These are phyloP conservation scores for Schwanniomyces yamadae DNA, from an alignment of 805 yeast species.

Conservation along the genomic window DNA sequence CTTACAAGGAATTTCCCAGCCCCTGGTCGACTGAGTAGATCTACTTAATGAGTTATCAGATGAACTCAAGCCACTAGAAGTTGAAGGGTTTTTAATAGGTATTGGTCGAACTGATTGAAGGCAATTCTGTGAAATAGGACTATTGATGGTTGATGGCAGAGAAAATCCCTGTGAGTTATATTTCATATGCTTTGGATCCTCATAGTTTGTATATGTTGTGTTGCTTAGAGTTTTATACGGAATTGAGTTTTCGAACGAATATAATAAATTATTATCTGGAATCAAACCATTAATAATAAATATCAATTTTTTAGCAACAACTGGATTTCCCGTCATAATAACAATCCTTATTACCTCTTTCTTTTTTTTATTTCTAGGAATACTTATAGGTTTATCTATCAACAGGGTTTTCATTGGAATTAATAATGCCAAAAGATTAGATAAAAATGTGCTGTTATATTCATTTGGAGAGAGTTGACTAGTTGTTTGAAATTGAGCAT, in stretches of 20 bases:
- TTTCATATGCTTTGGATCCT: neutral
- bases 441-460: conserved; percentile 38
- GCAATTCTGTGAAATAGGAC: conserved; percentile 1
- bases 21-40: conserved; percentile 33
- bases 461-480: conserved; percentile 2
- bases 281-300: conserved; percentile 53
- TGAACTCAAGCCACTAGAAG: conserved; percentile 15
- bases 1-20: conserved; percentile 49
- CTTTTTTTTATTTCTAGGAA: conserved; percentile 17
- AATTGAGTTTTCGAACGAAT: neutral
- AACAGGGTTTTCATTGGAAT: conserved; percentile 40
- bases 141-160: neutral
- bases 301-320: conserved; percentile 57
- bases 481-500: conserved; percentile 11
- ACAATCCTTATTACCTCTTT: conserved; percentile 48
- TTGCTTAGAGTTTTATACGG: no score
- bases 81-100: conserved; percentile 12
- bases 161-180: neutral
- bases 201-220: neutral
- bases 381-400: conserved; percentile 29
- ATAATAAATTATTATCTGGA: conserved; percentile 30
- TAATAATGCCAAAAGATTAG: conserved; percentile 47
- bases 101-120: conserved; percentile 7
- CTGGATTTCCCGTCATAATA: conserved; percentile 58
- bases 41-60: conserved; percentile 21